Evolutionary conservation across 805 yeast species (phyloP).

Genomic region (Wickerhamomyces hampshirensis): DNA sequence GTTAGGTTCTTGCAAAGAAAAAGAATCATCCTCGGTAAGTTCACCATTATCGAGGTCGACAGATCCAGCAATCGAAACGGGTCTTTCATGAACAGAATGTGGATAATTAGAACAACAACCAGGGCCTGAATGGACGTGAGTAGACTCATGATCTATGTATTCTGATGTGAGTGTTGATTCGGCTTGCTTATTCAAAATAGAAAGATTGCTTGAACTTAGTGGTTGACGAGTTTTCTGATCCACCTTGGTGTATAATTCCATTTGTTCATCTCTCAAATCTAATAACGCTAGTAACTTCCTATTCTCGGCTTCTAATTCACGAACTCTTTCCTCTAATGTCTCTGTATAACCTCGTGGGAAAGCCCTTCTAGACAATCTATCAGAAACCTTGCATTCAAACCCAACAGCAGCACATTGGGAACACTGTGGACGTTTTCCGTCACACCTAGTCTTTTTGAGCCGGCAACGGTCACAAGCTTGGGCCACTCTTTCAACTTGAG

Average conservation of each 20-base stretch:
- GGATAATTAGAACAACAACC: constrained; percentile 54
- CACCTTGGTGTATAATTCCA: constrained; percentile 33
- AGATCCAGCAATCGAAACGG: constrained; percentile 63
- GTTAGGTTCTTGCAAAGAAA: constrained; percentile 16
- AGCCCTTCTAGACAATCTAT: constrained; percentile 77
- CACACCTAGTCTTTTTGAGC: constrained; percentile 74
- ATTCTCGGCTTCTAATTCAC: constrained; percentile 81
- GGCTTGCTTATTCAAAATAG: constrained; percentile 26
- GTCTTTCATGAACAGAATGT: constrained; percentile 51
- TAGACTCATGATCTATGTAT: constrained; percentile 21
- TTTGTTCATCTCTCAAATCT: constrained; percentile 59
- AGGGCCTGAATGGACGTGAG: constrained; percentile 43
- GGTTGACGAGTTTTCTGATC: constrained; percentile 23
- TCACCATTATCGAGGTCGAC: constrained; percentile 43
- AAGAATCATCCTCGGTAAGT: constrained; percentile 41
- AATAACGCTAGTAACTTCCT: constrained; percentile 59
- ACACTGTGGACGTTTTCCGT: constrained; percentile 68
- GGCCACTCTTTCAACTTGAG: constrained; percentile 64
- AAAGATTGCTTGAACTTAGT: constrained; percentile 31
- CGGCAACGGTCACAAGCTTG: constrained; percentile 92
- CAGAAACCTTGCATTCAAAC: constrained; percentile 83
- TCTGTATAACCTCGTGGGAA: constrained; percentile 93
- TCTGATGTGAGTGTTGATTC: constrained; percentile 7
- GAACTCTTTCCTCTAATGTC: constrained; percentile 79
- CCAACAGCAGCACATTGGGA: constrained; percentile 82